Base-by-base conservation (phyloP, 176 grass and related monocot genomes). In the Hsuehochloa calcarea region DNA sequence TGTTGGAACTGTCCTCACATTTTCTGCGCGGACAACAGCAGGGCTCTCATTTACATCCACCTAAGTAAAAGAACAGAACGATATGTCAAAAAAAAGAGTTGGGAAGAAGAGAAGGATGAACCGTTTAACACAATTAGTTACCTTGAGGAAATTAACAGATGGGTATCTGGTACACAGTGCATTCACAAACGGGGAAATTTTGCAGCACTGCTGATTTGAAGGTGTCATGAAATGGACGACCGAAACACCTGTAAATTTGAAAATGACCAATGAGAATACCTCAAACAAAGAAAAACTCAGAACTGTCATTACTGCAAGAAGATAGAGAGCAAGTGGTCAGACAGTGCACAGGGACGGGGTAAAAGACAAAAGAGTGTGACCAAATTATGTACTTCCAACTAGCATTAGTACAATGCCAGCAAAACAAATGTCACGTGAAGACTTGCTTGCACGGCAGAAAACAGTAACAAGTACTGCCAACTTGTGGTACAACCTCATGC, bases 101-200 rank as follows among this genome's bases (percentile, higher is more conserved):
- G 10, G 49, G 23, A 77, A 27, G 38, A 15, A 37, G 40, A 85
- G 19, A 81, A 77, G 65, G 37, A 77, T 81, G 71, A 68, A 27
- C 39, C 0, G 19, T 87, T 69, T 9, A 31, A 61, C 23, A 15
- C 7, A 16, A 31, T 0, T 47, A 56, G 27, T 80, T 93, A 99
- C 96, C 96, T 96, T 96, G 50, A 99, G 87, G 84, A 99, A 99
- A 90, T 90, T 99, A 65, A 94, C 84, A 15, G 90, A 96, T 84
- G 93, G 93, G 81, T 94, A 96, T 87, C 93, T 91, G n/a, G 79
- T 77, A 43, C 96, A 96, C 29, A 99, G 75, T 27, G 91, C 73
- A 56, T 92, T 87, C 20, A 96, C 87, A 81, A 94, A 99, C 2
- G 86, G 80, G n/a, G 91, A 80, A 76, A 96, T 94, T 81, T 94